Evolutionary conservation across 768 basidiomycete species (phyloP).

Genomic region (Lactarius tabidus): DNA sequence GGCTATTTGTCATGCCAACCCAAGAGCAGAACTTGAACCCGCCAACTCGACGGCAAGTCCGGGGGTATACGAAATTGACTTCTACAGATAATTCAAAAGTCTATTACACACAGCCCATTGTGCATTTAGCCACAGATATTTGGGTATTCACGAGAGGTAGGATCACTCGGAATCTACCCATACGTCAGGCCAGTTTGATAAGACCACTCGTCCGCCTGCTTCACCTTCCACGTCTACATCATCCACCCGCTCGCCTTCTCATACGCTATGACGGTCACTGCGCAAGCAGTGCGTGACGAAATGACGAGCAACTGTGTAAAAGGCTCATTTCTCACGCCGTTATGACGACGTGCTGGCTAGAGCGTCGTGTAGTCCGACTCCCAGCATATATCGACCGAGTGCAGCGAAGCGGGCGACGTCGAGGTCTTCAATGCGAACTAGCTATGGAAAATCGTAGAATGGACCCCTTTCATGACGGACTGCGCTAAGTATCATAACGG

Average conservation of each 20-base stretch:
- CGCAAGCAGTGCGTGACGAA: not conserved
- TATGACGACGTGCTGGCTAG: no score
- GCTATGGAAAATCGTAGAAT: no score
- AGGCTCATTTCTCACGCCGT: slow-evolving; percentile 66
- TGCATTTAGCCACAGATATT: slow-evolving; percentile 48
- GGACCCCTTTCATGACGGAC: no score
- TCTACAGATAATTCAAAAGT: not conserved
- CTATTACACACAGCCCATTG: not conserved
- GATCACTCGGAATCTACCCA: slow-evolving; percentile 79
- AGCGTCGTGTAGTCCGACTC: no score
- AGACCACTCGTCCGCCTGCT: slow-evolving; percentile 83
- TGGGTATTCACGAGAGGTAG: slow-evolving; percentile 50
- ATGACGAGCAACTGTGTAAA: not conserved
- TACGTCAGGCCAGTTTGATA: slow-evolving; percentile 75
- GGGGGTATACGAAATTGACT: not conserved
- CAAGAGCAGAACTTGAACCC: not conserved
- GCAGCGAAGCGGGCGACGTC: no score
- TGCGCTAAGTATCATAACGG: no score
- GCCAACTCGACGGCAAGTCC: not conserved
- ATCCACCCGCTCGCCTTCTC: slow-evolving; percentile 71
- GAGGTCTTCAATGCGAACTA: no score
- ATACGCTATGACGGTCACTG: slow-evolving; percentile 46
- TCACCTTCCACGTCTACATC: slow-evolving; percentile 83
- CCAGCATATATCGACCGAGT: no score
- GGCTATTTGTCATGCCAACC: not conserved